Conservation (phyloP, 208 protist species). For the Trypanosoma caninum region DNA sequence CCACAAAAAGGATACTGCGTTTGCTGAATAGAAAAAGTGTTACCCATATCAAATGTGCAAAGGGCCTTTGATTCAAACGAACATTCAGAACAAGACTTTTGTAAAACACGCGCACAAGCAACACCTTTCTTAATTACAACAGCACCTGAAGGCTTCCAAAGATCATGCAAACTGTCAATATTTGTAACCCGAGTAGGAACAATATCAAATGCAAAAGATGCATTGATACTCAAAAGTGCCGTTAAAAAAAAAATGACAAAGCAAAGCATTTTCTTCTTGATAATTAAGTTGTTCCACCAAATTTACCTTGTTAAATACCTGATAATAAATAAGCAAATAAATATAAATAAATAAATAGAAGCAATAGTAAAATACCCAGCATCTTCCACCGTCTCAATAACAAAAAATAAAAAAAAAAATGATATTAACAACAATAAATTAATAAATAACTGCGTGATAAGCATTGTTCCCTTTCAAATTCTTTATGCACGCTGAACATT, state of each 20-base stretch:
- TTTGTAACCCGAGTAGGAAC: slow-evolving; percentile 10
- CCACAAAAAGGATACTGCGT: slow-evolving; percentile 47
- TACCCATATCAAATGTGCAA: slow-evolving; percentile 58
- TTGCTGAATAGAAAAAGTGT: slow-evolving; percentile 27
- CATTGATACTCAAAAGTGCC: neutral
- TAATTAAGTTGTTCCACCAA: slow-evolving; percentile 11
- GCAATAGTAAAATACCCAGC: slow-evolving; percentile 1
- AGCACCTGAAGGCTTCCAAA: slow-evolving; percentile 41
- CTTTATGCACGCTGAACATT: slow-evolving; percentile 63
- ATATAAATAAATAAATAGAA: slow-evolving; percentile 23
- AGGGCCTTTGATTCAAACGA: slow-evolving; percentile 24
- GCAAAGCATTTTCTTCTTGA: slow-evolving; percentile 16
- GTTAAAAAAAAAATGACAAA: slow-evolving; percentile 19
- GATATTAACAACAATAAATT: neutral
- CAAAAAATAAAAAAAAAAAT: slow-evolving; percentile 17
- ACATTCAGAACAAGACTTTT: slow-evolving; percentile 13
- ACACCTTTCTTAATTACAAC: slow-evolving; percentile 25
- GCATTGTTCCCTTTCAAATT: neutral
- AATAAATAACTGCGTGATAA: slow-evolving; percentile 8
- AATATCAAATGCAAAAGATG: slow-evolving; percentile 24
- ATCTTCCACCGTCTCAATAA: slow-evolving; percentile 5
- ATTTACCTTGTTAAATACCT: no score
- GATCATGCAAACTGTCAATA: neutral
- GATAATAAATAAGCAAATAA: slow-evolving; percentile 3
- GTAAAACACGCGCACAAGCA: slow-evolving; percentile 26